These are phyloP conservation scores for Raffaelea deltoideospora DNA, from an alignment of 2,329 filamentous ascomycete species.

Conservation along the genomic window DNA sequence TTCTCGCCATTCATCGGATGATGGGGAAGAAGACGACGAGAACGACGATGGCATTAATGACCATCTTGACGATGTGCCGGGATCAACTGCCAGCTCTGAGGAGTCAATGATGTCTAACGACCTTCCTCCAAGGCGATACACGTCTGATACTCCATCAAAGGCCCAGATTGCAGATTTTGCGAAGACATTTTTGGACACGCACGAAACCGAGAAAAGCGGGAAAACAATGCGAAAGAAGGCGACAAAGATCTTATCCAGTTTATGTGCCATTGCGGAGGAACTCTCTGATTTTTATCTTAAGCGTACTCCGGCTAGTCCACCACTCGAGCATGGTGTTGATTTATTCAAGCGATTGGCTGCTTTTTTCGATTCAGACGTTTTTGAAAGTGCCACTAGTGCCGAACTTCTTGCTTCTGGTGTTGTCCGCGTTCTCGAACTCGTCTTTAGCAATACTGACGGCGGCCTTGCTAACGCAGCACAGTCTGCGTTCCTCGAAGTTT, in stretches of 20 bases:
- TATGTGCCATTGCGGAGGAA: constrained; percentile 56
- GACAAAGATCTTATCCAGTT: constrained; percentile 53
- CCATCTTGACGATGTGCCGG: constrained; percentile 43
- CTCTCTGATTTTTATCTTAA: constrained; percentile 57
- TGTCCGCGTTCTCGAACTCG: constrained; percentile 65
- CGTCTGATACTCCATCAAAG: constrained; percentile 42
- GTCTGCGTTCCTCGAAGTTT: constrained; percentile 75
- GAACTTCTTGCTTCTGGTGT: constrained; percentile 85
- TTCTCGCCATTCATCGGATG: constrained; percentile 34
- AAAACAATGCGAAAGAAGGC: constrained; percentile 68
- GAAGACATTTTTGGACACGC: constrained; percentile 67
- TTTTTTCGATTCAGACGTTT: constrained; percentile 76
- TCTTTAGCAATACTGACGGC: constrained; percentile 61
- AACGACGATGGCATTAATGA: constrained; percentile 34
- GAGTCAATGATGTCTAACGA: constrained; percentile 51
- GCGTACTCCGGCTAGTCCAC: constrained; percentile 28
- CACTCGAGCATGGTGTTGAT: constrained; percentile 37
- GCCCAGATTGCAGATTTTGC: constrained; percentile 63
- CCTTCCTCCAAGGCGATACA: constrained; percentile 31
- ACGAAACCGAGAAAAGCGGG: constrained; percentile 61
- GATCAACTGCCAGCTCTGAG: constrained; percentile 51
- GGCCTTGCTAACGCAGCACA: constrained; percentile 51
- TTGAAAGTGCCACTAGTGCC: constrained; percentile 90
- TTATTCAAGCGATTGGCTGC: constrained; percentile 64
- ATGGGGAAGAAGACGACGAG: constrained; percentile 35